phyloP scores from a whole-genome alignment of 345 rosid species.

The Erodium maritimum region DNA sequence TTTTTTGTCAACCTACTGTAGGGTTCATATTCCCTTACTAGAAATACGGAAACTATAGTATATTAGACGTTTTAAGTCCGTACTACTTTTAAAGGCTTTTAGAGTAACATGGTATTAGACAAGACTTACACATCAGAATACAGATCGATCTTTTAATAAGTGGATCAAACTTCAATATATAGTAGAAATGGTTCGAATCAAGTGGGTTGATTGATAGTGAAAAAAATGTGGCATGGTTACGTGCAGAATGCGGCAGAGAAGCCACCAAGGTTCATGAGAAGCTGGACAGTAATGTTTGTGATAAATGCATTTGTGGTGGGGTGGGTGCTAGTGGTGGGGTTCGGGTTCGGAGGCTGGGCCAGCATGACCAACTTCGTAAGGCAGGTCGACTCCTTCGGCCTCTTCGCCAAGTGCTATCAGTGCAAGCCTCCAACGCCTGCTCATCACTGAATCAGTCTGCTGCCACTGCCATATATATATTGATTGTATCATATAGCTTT shows the following conservation, averaged over 20 bases:
- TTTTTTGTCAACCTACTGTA: neutral
- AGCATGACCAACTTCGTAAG: slow-evolving; percentile 36
- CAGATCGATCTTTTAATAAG: too few relatives aligned
- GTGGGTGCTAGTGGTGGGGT: slow-evolving; percentile 18
- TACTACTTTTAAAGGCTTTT: too few relatives aligned
- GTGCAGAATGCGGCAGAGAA: slow-evolving; percentile 21
- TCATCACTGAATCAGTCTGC: slow-evolving; percentile 20
- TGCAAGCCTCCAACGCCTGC: slow-evolving; percentile 63
- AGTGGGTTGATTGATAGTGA: too few relatives aligned
- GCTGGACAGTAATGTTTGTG: slow-evolving; percentile 17
- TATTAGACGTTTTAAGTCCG: too few relatives aligned
- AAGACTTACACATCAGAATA: too few relatives aligned
- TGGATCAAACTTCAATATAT: too few relatives aligned
- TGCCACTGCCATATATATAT: too few relatives aligned
- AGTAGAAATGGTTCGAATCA: too few relatives aligned
- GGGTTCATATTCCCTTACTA: too few relatives aligned
- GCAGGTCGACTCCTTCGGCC: slow-evolving; percentile 86
- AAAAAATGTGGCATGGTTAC: too few relatives aligned
- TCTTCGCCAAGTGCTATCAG: slow-evolving; percentile 95
- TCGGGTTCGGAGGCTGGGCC: slow-evolving; percentile 22
- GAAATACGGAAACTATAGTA: too few relatives aligned
- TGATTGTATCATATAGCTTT: slow-evolving; percentile 51
- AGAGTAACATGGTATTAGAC: too few relatives aligned
- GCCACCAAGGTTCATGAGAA: slow-evolving; percentile 15
- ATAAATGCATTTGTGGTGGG: slow-evolving; percentile 14